phyloP scores from a whole-genome alignment of 164 flowering plant species.

The Tinospora cordifolia region DNA sequence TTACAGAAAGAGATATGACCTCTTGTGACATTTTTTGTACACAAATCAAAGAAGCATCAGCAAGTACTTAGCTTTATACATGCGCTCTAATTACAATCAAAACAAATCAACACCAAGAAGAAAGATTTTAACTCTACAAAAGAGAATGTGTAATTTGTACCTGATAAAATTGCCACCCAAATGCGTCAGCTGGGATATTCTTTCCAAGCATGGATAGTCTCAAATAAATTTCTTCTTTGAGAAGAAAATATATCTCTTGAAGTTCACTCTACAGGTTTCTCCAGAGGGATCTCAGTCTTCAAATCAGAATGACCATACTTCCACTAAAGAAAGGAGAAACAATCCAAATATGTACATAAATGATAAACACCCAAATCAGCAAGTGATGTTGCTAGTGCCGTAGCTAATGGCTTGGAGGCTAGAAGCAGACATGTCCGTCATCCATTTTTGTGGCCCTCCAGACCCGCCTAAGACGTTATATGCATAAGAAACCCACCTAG shows the following conservation, averaged over 20 bases:
- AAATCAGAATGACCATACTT: not conserved
- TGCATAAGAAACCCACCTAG: slow-evolving; percentile 79
- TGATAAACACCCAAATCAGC: slow-evolving; percentile 26
- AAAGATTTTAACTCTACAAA: slow-evolving; percentile 6
- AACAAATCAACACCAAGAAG: not conserved
- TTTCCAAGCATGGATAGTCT: not conserved
- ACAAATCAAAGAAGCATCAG: not conserved
- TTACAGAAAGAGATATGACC: not conserved
- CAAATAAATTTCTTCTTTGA: not conserved
- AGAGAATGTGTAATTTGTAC: not conserved
- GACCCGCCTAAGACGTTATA: slow-evolving; percentile 64
- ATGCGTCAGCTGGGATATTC: not conserved
- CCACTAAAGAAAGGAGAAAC: not conserved
- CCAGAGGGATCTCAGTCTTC: not conserved
- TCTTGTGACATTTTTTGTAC: not conserved
- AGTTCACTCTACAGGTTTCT: not conserved
- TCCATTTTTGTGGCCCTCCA: slow-evolving; percentile 67
- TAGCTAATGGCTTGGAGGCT: slow-evolving; percentile 79
- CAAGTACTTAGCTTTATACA: not conserved
- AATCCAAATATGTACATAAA: not conserved
- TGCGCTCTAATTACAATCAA: not conserved
- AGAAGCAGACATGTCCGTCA: slow-evolving; percentile 65
- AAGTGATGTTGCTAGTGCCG: slow-evolving; percentile 62
- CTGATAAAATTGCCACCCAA: not conserved
- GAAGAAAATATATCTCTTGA: not conserved